Conservation (phyloP, 2,329 filamentous ascomycete genomes). For the Trichoderma afroharzianum region DNA sequence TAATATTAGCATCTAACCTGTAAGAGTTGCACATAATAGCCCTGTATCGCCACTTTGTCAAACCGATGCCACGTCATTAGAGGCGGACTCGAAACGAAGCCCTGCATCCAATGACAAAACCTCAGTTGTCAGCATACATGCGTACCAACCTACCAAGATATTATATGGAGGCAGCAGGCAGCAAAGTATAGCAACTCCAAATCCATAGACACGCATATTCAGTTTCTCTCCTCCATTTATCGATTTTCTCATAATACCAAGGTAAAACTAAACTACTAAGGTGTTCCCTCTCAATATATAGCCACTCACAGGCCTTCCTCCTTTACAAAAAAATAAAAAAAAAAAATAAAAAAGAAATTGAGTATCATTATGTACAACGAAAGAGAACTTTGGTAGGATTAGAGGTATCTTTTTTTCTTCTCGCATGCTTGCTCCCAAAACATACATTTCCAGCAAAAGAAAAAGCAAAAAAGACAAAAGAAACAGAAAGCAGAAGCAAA, state of each 20-base stretch:
- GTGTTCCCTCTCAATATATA: neutral
- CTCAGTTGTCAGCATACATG: neutral
- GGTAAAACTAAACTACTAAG: neutral
- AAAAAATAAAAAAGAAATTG: no score
- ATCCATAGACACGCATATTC: neutral
- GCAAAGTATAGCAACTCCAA: neutral
- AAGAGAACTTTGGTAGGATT: neutral
- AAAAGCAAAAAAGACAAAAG: neutral
- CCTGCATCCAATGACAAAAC: neutral
- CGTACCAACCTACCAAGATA: neutral
- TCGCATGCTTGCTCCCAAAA: slow-evolving; percentile 29
- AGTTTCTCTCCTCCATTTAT: neutral
- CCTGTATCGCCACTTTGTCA: neutral
- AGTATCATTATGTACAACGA: slow-evolving; percentile 5
- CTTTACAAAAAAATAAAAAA: neutral
- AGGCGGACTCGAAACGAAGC: neutral
- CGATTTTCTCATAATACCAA: neutral
- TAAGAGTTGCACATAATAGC: neutral
- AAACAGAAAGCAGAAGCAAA: neutral
- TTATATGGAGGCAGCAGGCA: neutral
- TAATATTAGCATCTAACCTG: neutral
- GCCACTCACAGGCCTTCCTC: neutral
- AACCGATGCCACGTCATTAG: neutral
- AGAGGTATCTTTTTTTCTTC: slow-evolving; percentile 28
- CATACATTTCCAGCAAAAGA: slow-evolving; percentile 17